Percentiles rank a stretch among this genome's conserved stretches.
Evolutionary conservation across 2,329 filamentous ascomycete genomes (phyloP).

Genomic region (Lasiodiplodia citricola): DNA sequence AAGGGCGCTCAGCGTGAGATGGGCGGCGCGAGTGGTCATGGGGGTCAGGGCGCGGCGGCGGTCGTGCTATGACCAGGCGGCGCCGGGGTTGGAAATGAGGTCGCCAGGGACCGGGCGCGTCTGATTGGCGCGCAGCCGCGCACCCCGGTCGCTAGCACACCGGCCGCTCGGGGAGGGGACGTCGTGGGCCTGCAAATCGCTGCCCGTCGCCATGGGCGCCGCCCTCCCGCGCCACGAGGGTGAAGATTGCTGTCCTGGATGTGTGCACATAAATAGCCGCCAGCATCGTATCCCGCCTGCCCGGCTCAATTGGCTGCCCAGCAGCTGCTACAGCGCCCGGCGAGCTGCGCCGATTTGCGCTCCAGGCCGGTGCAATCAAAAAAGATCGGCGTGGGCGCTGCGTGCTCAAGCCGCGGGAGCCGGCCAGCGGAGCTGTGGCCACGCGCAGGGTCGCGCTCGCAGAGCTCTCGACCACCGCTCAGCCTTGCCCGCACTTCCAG

Average conservation of each 20-base stretch:
- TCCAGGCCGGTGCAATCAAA: constrained; percentile 17
- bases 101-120: constrained; percentile 1
- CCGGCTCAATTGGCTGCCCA: not conserved
- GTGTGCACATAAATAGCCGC: not conserved
- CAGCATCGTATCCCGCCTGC: not conserved
- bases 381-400: constrained; percentile 11
- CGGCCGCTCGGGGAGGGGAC: not conserved
- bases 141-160: constrained; percentile 3
- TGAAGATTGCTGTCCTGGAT: not conserved
- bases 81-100: constrained; percentile 15
- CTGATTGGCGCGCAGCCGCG: not conserved
- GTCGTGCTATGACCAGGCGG: constrained; percentile 2
- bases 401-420: constrained; percentile 6
- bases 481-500: constrained; percentile 11
- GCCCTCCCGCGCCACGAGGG: constrained; percentile 2
- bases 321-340: not conserved
- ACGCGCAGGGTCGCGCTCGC: constrained; percentile 3
- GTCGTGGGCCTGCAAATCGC: constrained; percentile 1
- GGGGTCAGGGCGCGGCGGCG: constrained; percentile 6
- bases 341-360: not conserved
- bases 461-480: not conserved
- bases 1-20: constrained; percentile 3
- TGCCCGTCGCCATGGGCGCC: not conserved
- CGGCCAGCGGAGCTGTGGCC: constrained; percentile 2
- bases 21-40: constrained; percentile 3